Base-by-base conservation (phyloP, 768 basidiomycete species). In the Crucibulum laeve region DNA sequence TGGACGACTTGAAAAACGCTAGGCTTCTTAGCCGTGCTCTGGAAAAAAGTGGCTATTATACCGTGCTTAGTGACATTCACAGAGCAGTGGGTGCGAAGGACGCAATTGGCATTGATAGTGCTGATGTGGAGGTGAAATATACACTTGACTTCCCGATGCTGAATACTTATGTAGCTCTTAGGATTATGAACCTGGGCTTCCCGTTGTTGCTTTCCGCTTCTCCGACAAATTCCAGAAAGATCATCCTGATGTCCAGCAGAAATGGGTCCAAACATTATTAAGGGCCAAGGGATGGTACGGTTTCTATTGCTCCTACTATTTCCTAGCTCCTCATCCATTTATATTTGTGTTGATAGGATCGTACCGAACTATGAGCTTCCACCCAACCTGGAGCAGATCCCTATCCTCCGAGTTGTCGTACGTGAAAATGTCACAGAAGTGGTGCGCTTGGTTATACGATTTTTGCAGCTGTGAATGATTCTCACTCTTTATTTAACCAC, bases 191-290 rank as follows among this genome's bases (percentile, higher is more conserved):
- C 71, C 77, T 1, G 80, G 80, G 1, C 62, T 87, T 6, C 84
- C 84, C 5, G 82, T 86, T 3, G 81, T 84, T 4, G 65, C 79
- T 0, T 87, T 85, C 73, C 69, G 73, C 41, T 74, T 86, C 61
- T 73, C 73, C 0, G 78, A 84, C 48, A 61, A 68, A 15, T 77
- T 84, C 64, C 67, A 73, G 56, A 44, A 71, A 50, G 52, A 77
- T 26, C 61, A 82, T 49, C 82, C 82, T 1, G 69, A 76, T 18
- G 50, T 84, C 36, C 67, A 82, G 58, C 83, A 82, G 53, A 68
- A 67, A 25, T 80, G 80, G 76, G 69, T 82, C 32, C 79, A 80
- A 42, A 73, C 71, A 1, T 62, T 75, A 5, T 53, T 76, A 25
- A 59, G 74, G 19, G 57, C 64, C 1, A 70, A 77, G 49, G 79